Percentiles rank a stretch among this genome's conserved stretches.
Evolutionary conservation across 768 basidiomycete genomes (phyloP).

Genomic region (Boletus pseudopeckii): DNA sequence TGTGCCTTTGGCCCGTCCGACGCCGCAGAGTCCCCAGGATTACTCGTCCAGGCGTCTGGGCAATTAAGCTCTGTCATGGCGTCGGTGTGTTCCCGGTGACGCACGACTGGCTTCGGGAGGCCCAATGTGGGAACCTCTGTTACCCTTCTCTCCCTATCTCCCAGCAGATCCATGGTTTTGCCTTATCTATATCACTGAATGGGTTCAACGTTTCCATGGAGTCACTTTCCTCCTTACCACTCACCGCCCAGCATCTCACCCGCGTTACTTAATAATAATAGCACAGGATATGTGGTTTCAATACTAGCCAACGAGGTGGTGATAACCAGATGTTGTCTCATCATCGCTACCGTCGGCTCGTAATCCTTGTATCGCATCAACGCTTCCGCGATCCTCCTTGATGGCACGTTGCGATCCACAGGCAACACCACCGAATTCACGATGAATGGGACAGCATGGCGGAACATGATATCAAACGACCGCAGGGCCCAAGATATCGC

Average conservation of each 20-base stretch:
- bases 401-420: too few relatives aligned
- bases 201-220: constrained; percentile 5
- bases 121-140: neutral
- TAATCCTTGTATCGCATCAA: neutral
- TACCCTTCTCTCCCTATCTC: neutral
- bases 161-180: neutral
- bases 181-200: neutral
- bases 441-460: too few relatives aligned
- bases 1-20: neutral
- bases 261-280: neutral
- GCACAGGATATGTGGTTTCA: neutral
- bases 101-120: neutral
- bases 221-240: neutral
- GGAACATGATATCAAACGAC: too few relatives aligned
- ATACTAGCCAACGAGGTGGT: neutral
- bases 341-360: neutral
- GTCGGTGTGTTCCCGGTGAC: neutral
- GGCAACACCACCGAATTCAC: too few relatives aligned
- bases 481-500: too few relatives aligned
- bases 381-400: too few relatives aligned
- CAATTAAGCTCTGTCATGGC: neutral
- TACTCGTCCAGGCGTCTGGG: too few relatives aligned
- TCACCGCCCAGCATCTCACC: neutral
- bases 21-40: neutral
- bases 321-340: neutral